Percentiles rank a stretch among this genome's conserved stretches.
Evolutionary conservation across 257 asterid genomes (phyloP).

Genomic region (Fraxinus pennsylvanica): DNA sequence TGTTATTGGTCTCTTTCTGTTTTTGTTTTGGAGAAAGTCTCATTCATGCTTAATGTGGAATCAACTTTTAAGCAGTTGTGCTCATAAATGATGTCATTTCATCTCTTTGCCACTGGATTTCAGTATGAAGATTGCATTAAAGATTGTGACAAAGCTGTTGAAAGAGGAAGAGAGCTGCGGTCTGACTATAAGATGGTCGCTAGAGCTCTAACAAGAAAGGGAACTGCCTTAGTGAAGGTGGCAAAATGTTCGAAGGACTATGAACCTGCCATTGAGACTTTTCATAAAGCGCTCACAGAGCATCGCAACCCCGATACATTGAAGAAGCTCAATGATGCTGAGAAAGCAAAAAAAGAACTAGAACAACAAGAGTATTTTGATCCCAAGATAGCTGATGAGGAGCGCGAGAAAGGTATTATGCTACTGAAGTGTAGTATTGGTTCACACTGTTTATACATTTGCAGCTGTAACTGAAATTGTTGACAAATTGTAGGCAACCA

Average conservation of each 20-base stretch:
- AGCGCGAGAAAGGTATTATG: conserved; percentile 86
- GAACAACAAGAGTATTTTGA: conserved; percentile 86
- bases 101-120: background rate
- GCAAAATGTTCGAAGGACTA: conserved; percentile 76
- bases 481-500: conserved; percentile 60
- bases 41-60: background rate
- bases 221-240: conserved; percentile 78
- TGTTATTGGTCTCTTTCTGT: background rate
- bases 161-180: conserved; percentile 87
- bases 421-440: no score
- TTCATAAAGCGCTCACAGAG: conserved; percentile 92
- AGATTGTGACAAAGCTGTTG: conserved; percentile 94
- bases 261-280: conserved; percentile 79
- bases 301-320: conserved; percentile 95
- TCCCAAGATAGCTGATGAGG: conserved; percentile 90
- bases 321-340: conserved; percentile 86
- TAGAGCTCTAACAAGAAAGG: conserved; percentile 90
- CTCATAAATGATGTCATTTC: background rate
- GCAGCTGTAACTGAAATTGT: background rate
- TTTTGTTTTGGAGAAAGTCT: background rate
- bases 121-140: conserved; percentile 83
- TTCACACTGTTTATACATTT: background rate
- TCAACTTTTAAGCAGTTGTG: background rate
- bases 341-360: conserved; percentile 88
- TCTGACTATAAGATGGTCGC: conserved; percentile 90